A percentile compares a stretch with the other conserved stretches of the same genome.
Conservation (phyloP, 768 basidiomycete genomes). For the Kwoniella shandongensis region DNA sequence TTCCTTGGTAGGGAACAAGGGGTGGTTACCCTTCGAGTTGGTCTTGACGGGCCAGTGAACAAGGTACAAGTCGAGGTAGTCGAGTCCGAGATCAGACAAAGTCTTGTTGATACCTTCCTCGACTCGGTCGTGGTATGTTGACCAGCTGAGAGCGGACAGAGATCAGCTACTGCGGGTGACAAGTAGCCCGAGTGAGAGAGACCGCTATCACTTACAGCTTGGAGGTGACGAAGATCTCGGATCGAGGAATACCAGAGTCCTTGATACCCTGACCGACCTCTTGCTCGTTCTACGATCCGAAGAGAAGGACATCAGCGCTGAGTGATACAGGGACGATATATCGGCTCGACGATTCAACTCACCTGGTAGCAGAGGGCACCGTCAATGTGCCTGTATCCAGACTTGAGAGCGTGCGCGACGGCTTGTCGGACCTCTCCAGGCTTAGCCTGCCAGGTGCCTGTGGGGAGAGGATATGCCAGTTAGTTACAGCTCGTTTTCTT, state of each 20-base stretch:
- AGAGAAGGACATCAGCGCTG: too few species aligned
- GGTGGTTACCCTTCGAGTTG: slow-evolving; percentile 6
- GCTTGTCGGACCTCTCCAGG: slow-evolving; percentile 72
- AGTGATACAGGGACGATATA: too few species aligned
- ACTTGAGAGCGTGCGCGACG: slow-evolving; percentile 69
- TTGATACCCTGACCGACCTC: slow-evolving; percentile 82
- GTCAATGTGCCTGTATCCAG: slow-evolving; percentile 67
- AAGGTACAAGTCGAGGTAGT: slow-evolving; percentile 77
- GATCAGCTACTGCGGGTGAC: not conserved
- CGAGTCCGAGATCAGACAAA: slow-evolving; percentile 67
- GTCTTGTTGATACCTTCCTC: slow-evolving; percentile 67
- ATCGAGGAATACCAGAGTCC: slow-evolving; percentile 69
- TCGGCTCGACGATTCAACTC: too few species aligned
- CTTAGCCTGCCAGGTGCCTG: slow-evolving; percentile 76
- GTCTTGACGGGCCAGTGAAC: slow-evolving; percentile 27
- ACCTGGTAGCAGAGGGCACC: slow-evolving; percentile 66
- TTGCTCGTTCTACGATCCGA: slow-evolving; percentile 70
- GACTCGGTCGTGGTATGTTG: slow-evolving; percentile 61
- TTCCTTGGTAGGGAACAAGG: slow-evolving; percentile 8
- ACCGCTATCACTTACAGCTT: slow-evolving; percentile 47
- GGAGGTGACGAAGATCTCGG: slow-evolving; percentile 72
- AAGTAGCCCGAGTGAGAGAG: slow-evolving; percentile 55
- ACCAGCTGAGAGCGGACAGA: slow-evolving; percentile 38
- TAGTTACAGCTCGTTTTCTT: too few species aligned
- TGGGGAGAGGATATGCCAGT: not conserved